Percentiles rank a stretch among this genome's conserved stretches.
Conservation (phyloP, 164 flowering plant species). For the Warburgia ugandensis region DNA sequence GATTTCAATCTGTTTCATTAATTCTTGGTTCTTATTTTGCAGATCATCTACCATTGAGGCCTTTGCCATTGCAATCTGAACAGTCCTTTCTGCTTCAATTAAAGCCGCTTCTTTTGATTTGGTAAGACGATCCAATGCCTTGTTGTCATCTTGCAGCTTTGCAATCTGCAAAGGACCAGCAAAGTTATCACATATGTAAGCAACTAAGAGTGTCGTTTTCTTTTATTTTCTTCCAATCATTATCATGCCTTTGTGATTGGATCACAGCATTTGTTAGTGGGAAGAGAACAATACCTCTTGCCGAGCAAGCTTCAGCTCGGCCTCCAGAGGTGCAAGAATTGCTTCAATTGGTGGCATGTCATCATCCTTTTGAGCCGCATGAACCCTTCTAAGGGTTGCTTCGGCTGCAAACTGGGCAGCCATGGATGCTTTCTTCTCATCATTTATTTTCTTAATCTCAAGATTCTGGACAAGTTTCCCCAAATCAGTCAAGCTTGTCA, state of each 20-base stretch:
- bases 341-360: conserved; percentile 88
- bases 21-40: conserved; percentile 22
- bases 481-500: conserved; percentile 1
- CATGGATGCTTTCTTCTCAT: conserved; percentile 61
- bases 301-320: conserved; percentile 65
- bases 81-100: conserved; percentile 16
- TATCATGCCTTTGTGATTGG: not conserved
- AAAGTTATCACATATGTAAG: no score
- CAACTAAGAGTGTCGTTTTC: no score
- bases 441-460: conserved; percentile 66
- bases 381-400: conserved; percentile 72
- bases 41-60: conserved; percentile 21
- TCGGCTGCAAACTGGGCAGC: conserved; percentile 89
- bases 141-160: conserved; percentile 13
- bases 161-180: conserved; percentile 6
- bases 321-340: conserved; percentile 68
- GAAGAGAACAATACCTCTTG: conserved; percentile 36
- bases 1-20: conserved; percentile 22
- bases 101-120: conserved; percentile 17
- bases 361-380: conserved; percentile 78
- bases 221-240: no score
- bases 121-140: conserved; percentile 8
- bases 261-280: not conserved
- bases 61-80: conserved; percentile 14
- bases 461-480: conserved; percentile 42